phyloP scores from a whole-genome alignment of 1,284 basidiomycete genomes.

The Cryptococcus amylolentus region DNA sequence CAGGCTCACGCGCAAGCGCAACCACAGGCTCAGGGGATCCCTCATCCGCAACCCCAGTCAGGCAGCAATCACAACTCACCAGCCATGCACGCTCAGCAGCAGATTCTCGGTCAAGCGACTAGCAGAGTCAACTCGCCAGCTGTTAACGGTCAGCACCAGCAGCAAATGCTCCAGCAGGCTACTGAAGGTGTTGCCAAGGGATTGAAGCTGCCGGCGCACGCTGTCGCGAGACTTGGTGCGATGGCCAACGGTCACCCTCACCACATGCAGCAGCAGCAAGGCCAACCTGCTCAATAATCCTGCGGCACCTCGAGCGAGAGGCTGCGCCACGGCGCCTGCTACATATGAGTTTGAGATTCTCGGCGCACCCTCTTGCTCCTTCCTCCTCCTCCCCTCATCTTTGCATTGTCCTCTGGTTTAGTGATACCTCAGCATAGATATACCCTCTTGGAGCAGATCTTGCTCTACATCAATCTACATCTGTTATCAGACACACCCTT shows the following conservation, averaged over 20 bases:
- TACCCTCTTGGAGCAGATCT: neutral
- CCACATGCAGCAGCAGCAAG: neutral
- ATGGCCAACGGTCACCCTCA: neutral
- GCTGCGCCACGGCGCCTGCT: neutral
- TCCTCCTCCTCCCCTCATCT: too few relatives aligned
- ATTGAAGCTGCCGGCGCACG: conserved; percentile 43
- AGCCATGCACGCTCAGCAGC: conserved; percentile 2
- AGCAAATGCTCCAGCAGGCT: neutral
- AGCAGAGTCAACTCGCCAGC: conserved; percentile 3
- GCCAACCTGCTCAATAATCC: neutral
- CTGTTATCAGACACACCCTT: too few relatives aligned
- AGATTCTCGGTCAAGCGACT: conserved; percentile 1
- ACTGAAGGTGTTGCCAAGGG: conserved; percentile 21
- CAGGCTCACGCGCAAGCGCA: conserved; percentile 14
- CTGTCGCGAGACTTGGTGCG: conserved; percentile 35
- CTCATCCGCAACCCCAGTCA: conserved; percentile 10
- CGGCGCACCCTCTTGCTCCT: too few relatives aligned
- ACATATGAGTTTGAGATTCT: too few relatives aligned
- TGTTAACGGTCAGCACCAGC: conserved; percentile 11
- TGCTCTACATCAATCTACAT: neutral
- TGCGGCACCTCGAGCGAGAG: neutral
- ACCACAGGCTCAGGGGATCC: conserved; percentile 11
- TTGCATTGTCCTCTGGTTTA: neutral
- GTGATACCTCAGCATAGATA: conserved; percentile 1
- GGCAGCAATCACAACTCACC: neutral